Evolutionary conservation across 768 basidiomycete genomes (phyloP).

Genomic region (Pisolithus sp.): DNA sequence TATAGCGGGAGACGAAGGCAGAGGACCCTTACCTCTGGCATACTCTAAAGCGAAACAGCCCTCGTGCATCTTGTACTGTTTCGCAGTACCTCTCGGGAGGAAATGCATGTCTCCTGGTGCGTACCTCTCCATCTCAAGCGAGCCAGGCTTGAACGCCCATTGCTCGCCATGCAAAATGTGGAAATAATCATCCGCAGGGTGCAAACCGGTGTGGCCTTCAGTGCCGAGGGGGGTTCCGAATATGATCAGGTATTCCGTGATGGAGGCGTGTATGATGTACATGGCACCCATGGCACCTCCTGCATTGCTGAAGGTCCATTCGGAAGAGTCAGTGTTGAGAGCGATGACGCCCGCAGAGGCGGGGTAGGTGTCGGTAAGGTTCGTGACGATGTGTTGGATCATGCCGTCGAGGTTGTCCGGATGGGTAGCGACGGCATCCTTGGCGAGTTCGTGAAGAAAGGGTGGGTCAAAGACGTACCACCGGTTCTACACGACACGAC

Average conservation of each 20-base stretch:
- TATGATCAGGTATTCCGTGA: slow-evolving; percentile 95
- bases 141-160: slow-evolving; percentile 84
- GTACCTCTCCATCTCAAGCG: slow-evolving; percentile 82
- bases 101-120: slow-evolving; percentile 78
- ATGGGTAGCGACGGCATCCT: slow-evolving; percentile 62
- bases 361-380: slow-evolving; percentile 72
- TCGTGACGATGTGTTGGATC: slow-evolving; percentile 73
- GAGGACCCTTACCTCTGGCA: slow-evolving; percentile 62
- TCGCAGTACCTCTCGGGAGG: slow-evolving; percentile 74
- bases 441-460: slow-evolving; percentile 64
- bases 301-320: slow-evolving; percentile 97
- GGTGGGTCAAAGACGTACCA: slow-evolving; percentile 85
- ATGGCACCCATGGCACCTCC: slow-evolving; percentile 98
- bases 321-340: slow-evolving; percentile 49
- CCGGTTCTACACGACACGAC: slow-evolving; percentile 47
- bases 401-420: slow-evolving; percentile 65
- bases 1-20: not conserved
- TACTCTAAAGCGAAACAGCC: slow-evolving; percentile 96
- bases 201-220: slow-evolving; percentile 91
- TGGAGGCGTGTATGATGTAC: slow-evolving; percentile 94
- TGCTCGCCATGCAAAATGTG: slow-evolving; percentile 92
- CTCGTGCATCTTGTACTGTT: slow-evolving; percentile 98
- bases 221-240: slow-evolving; percentile 96
- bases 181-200: slow-evolving; percentile 98
- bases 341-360: slow-evolving; percentile 45